Conservation (phyloP, 192 early-diverging fungal species). For the Chytriomyces confervae region DNA sequence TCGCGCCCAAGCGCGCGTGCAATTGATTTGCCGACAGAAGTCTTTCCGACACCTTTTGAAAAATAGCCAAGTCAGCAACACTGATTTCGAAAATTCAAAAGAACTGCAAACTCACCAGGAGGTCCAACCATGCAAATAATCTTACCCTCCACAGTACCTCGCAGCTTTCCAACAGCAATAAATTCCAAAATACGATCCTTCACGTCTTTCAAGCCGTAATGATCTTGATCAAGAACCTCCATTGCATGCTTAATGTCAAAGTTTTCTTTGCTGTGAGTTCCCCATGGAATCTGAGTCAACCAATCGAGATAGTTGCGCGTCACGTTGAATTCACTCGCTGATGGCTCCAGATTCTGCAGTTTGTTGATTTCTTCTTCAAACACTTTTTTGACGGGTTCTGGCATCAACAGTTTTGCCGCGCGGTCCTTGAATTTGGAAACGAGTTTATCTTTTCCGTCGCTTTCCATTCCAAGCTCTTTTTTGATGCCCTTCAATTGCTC, state of each 20-base stretch:
- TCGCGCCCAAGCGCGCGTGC: constrained; percentile 93
- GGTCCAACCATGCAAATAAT: constrained; percentile 98
- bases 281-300: constrained; percentile 98
- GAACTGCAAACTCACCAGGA: constrained; percentile 65
- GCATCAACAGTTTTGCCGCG: constrained; percentile 85
- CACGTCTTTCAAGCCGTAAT: constrained; percentile 99
- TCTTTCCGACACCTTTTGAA: constrained; percentile 85
- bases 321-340: constrained; percentile 97
- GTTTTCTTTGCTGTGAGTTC: constrained; percentile 86
- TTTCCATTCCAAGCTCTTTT: constrained; percentile 96
- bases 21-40: constrained; percentile 97
- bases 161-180: constrained; percentile 95
- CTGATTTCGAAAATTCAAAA: constrained; percentile 16
- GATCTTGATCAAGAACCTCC: constrained; percentile 95
- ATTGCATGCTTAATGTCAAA: constrained; percentile 89
- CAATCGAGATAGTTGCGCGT: constrained; percentile 99
- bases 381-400: constrained; percentile 87
- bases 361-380: constrained; percentile 98
- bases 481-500: constrained; percentile 99
- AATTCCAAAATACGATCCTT: constrained; percentile 99
- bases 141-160: constrained; percentile 97
- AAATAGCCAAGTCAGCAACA: background rate
- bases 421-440: constrained; percentile 92
- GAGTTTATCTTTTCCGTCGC: constrained; percentile 98
- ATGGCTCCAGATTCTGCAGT: constrained; percentile 89